These are phyloP conservation scores for Cordyceps cicadae DNA, from an alignment of 2,329 filamentous ascomycete genomes.

Conservation along the genomic window DNA sequence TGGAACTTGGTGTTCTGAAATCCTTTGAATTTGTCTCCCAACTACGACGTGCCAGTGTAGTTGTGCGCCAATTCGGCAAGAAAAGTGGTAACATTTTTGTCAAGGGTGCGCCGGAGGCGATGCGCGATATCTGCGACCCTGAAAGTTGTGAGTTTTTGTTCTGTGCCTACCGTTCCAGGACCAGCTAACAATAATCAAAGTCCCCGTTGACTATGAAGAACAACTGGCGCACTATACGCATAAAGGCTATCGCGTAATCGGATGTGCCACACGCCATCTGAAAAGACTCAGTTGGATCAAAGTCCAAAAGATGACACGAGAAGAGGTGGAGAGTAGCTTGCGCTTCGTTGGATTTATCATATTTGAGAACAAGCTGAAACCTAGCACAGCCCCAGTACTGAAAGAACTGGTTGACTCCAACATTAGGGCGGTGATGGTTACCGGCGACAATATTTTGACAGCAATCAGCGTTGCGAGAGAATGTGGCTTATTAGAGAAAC, in stretches of 20 bases:
- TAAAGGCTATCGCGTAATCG: conserved; percentile 92
- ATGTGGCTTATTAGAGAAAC: conserved; percentile 71
- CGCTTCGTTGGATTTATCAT: conserved; percentile 95
- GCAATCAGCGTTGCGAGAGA: conserved; percentile 93
- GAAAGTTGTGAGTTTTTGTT: conserved; percentile 58
- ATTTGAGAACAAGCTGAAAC: conserved; percentile 97
- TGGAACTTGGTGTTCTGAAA: conserved; percentile 86
- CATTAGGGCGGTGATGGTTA: conserved; percentile 91
- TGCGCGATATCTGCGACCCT: conserved; percentile 82
- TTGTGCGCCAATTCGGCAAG: conserved; percentile 81
- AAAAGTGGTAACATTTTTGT: conserved; percentile 83
- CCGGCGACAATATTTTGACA: conserved; percentile 94
- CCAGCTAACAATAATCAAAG: conserved; percentile 27
- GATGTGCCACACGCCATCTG: conserved; percentile 83
- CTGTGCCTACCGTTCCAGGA: neutral
- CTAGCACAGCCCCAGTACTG: conserved; percentile 71
- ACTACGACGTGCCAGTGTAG: conserved; percentile 81
- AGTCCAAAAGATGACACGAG: conserved; percentile 83
- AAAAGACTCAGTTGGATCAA: conserved; percentile 88
- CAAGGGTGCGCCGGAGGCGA: conserved; percentile 93
- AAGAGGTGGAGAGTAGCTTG: conserved; percentile 74
- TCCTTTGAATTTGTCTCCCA: conserved; percentile 94
- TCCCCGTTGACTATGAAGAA: conserved; percentile 85
- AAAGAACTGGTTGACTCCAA: conserved; percentile 73
- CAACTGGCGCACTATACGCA: conserved; percentile 87